Conservation (phyloP, 1,284 basidiomycete species). For the Abortiporus biennis region DNA sequence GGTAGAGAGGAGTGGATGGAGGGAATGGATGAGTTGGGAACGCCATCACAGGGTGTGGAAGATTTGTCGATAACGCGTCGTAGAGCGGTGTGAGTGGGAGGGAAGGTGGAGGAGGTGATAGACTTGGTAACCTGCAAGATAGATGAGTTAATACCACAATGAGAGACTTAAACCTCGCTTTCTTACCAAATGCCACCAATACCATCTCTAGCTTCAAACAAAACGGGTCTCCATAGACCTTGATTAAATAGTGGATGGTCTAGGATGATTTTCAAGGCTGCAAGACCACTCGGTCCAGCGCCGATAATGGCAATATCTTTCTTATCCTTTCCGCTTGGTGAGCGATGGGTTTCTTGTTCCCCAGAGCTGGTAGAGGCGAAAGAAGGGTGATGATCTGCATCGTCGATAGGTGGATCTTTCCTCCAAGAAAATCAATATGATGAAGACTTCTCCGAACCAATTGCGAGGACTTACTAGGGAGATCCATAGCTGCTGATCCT, state of each 20-base stretch:
- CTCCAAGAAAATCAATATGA: too few species aligned
- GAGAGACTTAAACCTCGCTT: background rate
- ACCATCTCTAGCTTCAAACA: slow-evolving; percentile 57
- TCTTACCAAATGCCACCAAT: slow-evolving; percentile 71
- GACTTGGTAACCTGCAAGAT: slow-evolving; percentile 37
- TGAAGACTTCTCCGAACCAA: background rate
- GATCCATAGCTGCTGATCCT: background rate
- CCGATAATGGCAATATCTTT: slow-evolving; percentile 60
- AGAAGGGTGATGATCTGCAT: too few species aligned
- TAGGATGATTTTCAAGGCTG: slow-evolving; percentile 54
- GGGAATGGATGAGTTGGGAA: slow-evolving; percentile 59
- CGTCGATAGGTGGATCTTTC: too few species aligned
- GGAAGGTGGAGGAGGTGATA: slow-evolving; percentile 40
- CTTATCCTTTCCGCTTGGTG: background rate
- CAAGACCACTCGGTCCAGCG: slow-evolving; percentile 62
- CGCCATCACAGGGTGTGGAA: slow-evolving; percentile 72
- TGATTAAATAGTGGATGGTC: slow-evolving; percentile 49
- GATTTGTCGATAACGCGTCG: slow-evolving; percentile 69
- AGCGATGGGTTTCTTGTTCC: too few species aligned
- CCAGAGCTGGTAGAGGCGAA: too few species aligned
- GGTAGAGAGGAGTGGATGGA: slow-evolving; percentile 64
- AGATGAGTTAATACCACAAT: background rate
- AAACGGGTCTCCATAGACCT: slow-evolving; percentile 50
- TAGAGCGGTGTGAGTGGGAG: slow-evolving; percentile 67
- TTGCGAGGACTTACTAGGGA: background rate